These are phyloP conservation scores for Geranium rotundifolium DNA, from an alignment of 345 rosid genomes.

Conservation along the genomic window DNA sequence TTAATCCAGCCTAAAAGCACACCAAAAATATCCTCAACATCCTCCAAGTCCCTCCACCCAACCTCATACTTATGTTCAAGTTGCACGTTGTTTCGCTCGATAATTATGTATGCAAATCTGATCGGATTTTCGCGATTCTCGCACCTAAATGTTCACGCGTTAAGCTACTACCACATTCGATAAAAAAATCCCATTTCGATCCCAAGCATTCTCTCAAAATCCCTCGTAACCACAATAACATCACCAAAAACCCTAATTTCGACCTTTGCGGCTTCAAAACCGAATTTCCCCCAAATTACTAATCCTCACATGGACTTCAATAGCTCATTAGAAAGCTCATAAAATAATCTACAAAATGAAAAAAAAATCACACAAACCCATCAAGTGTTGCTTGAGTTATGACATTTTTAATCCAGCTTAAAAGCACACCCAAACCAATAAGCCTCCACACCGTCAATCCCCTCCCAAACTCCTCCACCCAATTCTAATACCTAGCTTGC, in stretches of 20 bases:
- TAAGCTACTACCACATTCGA: slow-evolving; percentile 7
- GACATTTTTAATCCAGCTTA: slow-evolving; percentile 22
- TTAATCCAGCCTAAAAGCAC: slow-evolving; percentile 60
- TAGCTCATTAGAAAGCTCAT: slow-evolving; percentile 36
- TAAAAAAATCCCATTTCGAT: slow-evolving; percentile 2
- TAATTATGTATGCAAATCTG: slow-evolving; percentile 12
- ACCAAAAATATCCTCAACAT: no score
- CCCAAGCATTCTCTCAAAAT: slow-evolving; percentile 15
- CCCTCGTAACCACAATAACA: slow-evolving; percentile 25
- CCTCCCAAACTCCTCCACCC: slow-evolving; percentile 14
- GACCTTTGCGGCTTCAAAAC: slow-evolving; percentile 43
- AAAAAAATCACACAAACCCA: slow-evolving; percentile 16
- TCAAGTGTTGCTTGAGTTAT: slow-evolving; percentile 14
- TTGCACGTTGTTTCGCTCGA: background rate
- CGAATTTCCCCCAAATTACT: slow-evolving; percentile 14
- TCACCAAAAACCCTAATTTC: slow-evolving; percentile 34
- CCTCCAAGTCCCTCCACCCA: no score
- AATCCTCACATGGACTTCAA: background rate
- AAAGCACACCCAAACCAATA: slow-evolving; percentile 69
- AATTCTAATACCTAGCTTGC: slow-evolving; percentile 4
- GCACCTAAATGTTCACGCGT: slow-evolving; percentile 13
- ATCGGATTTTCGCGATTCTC: slow-evolving; percentile 15
- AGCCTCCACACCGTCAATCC: slow-evolving; percentile 7
- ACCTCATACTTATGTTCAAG: slow-evolving; percentile 25
- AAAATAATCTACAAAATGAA: slow-evolving; percentile 22